These are phyloP conservation scores for Pulveroboletus frians DNA, from an alignment of 768 basidiomycete genomes.

Conservation along the genomic window DNA sequence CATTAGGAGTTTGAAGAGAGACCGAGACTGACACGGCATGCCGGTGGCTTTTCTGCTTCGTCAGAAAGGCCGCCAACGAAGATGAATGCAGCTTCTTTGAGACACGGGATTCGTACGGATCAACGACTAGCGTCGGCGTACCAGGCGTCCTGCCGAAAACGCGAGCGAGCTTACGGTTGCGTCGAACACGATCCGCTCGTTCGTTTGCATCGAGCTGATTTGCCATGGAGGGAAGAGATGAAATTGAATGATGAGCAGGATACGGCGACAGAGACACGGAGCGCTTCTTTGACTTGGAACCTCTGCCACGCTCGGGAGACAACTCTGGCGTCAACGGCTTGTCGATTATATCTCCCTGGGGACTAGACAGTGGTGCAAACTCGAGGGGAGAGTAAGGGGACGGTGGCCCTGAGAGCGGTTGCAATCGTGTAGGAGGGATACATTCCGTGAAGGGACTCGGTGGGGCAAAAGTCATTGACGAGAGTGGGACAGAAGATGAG, in stretches of 20 bases:
- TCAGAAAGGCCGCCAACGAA: slow-evolving; percentile 25
- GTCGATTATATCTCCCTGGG: neutral
- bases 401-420: slow-evolving; percentile 20
- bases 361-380: slow-evolving; percentile 21
- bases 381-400: slow-evolving; percentile 30
- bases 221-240: slow-evolving; percentile 54
- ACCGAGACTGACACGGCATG: slow-evolving; percentile 30
- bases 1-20: slow-evolving; percentile 16
- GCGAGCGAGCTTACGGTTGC: slow-evolving; percentile 73
- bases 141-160: slow-evolving; percentile 70
- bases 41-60: slow-evolving; percentile 29
- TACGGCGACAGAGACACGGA: slow-evolving; percentile 29
- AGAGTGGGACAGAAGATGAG: slow-evolving; percentile 20
- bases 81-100: slow-evolving; percentile 22
- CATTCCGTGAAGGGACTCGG: slow-evolving; percentile 21
- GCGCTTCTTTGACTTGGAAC: slow-evolving; percentile 20
- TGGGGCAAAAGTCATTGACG: slow-evolving; percentile 28
- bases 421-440: slow-evolving; percentile 6
- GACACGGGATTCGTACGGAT: slow-evolving; percentile 22
- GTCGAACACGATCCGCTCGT: slow-evolving; percentile 67
- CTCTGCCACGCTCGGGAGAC: slow-evolving; percentile 33
- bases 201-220: slow-evolving; percentile 61
- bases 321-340: slow-evolving; percentile 48
- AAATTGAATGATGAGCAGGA: slow-evolving; percentile 5
- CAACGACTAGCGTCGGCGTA: slow-evolving; percentile 31